Evolutionary conservation across 2,329 filamentous ascomycete genomes (phyloP).

Genomic region (Chaetomium sp.): DNA sequence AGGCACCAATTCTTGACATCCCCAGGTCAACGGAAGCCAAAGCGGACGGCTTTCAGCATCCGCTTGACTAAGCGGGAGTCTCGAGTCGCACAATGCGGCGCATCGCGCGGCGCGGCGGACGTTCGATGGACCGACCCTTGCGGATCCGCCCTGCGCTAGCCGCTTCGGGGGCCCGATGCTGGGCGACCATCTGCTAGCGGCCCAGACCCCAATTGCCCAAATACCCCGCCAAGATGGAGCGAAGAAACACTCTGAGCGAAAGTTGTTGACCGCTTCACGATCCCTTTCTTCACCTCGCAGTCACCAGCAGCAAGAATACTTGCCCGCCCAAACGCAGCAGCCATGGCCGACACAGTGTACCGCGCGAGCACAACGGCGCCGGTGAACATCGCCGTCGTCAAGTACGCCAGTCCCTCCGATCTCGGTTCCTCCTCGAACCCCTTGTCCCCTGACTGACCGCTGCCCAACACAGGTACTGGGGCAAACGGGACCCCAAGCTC

Average conservation of each 20-base stretch:
- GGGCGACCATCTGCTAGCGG: neutral
- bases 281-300: neutral
- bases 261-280: slow-evolving; percentile 1
- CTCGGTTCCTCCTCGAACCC: neutral
- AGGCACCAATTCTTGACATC: no score
- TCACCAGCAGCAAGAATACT: neutral
- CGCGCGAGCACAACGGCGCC: slow-evolving; percentile 93
- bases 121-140: neutral
- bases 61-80: neutral
- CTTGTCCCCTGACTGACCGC: slow-evolving; percentile 8
- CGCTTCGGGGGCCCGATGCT: neutral
- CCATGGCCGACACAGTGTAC: slow-evolving; percentile 53
- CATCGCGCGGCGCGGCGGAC: neutral
- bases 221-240: slow-evolving; percentile 1
- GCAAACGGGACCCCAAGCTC: slow-evolving; percentile 86
- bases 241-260: neutral
- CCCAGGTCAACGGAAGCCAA: no score
- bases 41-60: no score
- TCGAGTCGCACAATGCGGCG: neutral
- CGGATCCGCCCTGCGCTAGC: slow-evolving; percentile 6
- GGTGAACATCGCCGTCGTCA: slow-evolving; percentile 97
- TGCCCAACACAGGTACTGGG: slow-evolving; percentile 64
- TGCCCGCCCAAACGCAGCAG: neutral
- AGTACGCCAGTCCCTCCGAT: slow-evolving; percentile 47
- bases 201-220: neutral